Percentiles rank a stretch among this genome's conserved stretches.
phyloP scores from a whole-genome alignment of 768 basidiomycete species.

The Pleurotus platypus region DNA sequence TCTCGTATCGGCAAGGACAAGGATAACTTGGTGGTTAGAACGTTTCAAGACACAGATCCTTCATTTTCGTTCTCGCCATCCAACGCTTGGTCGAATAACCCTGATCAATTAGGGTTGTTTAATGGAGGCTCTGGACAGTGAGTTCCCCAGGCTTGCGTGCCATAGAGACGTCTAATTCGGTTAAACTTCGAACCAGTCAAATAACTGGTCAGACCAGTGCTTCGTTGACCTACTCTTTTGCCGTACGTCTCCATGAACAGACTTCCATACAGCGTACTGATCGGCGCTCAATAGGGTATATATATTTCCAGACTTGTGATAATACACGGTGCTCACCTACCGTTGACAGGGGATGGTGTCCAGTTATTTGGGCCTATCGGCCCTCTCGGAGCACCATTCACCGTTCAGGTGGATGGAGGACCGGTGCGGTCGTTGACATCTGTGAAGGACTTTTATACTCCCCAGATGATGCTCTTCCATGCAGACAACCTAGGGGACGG shows the following conservation, averaged over 20 bases:
- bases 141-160: constrained; percentile 11
- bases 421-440: constrained; percentile 16
- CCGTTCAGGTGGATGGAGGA: constrained; percentile 30
- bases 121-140: constrained; percentile 41
- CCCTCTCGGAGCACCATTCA: constrained; percentile 28
- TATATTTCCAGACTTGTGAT: neutral
- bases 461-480: constrained; percentile 25
- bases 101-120: constrained; percentile 30
- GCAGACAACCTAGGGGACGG: constrained; percentile 16
- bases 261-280: neutral
- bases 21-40: constrained; percentile 13
- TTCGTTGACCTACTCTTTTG: constrained; percentile 31
- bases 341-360: constrained; percentile 35
- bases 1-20: constrained; percentile 3
- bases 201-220: constrained; percentile 25
- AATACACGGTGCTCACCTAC: constrained; percentile 6
- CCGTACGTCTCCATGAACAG: constrained; percentile 24
- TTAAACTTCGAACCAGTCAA: constrained; percentile 19
- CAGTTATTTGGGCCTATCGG: constrained; percentile 40
- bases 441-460: constrained; percentile 17
- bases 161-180: neutral
- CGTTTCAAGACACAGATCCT: constrained; percentile 31
- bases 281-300: constrained; percentile 13
- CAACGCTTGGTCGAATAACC: constrained; percentile 29
- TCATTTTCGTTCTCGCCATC: constrained; percentile 32